These are phyloP conservation scores for Starmerella floricola DNA, from an alignment of 805 yeast species.

Conservation along the genomic window DNA sequence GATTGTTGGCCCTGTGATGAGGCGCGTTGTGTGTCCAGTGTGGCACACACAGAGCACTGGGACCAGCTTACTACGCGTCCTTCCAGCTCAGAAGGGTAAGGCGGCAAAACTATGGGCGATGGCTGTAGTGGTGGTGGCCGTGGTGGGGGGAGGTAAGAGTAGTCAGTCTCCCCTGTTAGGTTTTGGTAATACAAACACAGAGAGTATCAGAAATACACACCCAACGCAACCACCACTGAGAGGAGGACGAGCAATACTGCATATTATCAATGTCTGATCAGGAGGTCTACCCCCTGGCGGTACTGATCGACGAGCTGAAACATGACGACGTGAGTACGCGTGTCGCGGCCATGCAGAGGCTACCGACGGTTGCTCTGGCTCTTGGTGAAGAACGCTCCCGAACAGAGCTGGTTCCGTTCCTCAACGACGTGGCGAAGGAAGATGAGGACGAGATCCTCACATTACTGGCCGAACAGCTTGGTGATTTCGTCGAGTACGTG, in stretches of 20 bases:
- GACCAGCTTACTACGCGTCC: too few species aligned
- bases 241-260: background rate
- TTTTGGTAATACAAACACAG: too few species aligned
- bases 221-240: background rate
- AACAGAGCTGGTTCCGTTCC: slow-evolving; percentile 76
- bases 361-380: slow-evolving; percentile 90
- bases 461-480: slow-evolving; percentile 81
- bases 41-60: too few species aligned
- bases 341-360: slow-evolving; percentile 84
- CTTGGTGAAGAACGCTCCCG: slow-evolving; percentile 89
- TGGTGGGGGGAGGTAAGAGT: too few species aligned
- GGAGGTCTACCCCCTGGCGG: slow-evolving; percentile 84
- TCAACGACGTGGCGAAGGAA: slow-evolving; percentile 56
- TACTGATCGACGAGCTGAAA: slow-evolving; percentile 90
- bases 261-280: slow-evolving; percentile 24
- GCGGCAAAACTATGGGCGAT: too few species aligned
- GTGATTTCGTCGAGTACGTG: slow-evolving; percentile 72
- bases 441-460: slow-evolving; percentile 98
- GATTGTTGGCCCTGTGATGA: too few species aligned
- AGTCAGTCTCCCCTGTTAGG: too few species aligned
- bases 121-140: too few species aligned
- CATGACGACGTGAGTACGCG: slow-evolving; percentile 93
- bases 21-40: too few species aligned
- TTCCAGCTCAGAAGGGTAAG: too few species aligned
- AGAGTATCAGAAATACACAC: too few species aligned